phyloP scores from a whole-genome alignment of 768 basidiomycete genomes.

The Pisolithus tinctorius region DNA sequence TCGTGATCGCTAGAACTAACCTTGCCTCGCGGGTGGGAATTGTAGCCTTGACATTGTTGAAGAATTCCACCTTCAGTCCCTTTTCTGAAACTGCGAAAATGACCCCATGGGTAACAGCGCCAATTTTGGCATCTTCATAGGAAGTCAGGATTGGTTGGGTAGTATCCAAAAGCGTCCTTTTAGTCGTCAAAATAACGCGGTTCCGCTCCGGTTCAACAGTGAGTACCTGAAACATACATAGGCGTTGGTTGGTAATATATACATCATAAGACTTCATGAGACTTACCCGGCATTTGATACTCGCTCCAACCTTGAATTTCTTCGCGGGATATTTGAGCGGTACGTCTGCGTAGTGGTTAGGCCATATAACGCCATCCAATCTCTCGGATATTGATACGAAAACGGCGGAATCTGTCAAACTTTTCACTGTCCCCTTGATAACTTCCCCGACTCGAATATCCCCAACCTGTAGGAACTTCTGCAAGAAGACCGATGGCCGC shows the following conservation, averaged over 20 bases:
- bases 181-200: constrained; percentile 81
- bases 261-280: constrained; percentile 17
- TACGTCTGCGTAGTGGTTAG: constrained; percentile 93
- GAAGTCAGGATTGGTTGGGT: constrained; percentile 60
- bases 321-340: constrained; percentile 88
- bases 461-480: constrained; percentile 75
- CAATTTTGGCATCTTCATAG: constrained; percentile 61
- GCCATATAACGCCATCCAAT: constrained; percentile 92
- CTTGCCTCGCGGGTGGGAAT: constrained; percentile 79
- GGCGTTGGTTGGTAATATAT: background rate
- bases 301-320: constrained; percentile 77
- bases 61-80: constrained; percentile 82
- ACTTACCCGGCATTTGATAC: constrained; percentile 80
- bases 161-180: constrained; percentile 84
- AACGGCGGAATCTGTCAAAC: constrained; percentile 69
- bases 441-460: constrained; percentile 84
- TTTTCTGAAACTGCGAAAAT: constrained; percentile 80
- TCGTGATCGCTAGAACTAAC: constrained; percentile 35
- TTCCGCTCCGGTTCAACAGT: constrained; percentile 75
- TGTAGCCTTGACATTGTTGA: constrained; percentile 78
- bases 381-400: constrained; percentile 84
- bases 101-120: constrained; percentile 72
- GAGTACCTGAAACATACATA: constrained; percentile 49
- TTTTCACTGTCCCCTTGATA: constrained; percentile 84
- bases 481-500: constrained; percentile 73